A percentile compares a stretch with the other conserved stretches of the same genome.
phyloP scores from a whole-genome alignment of 768 basidiomycete species.

The Pilatotrama ljubarskyi region DNA sequence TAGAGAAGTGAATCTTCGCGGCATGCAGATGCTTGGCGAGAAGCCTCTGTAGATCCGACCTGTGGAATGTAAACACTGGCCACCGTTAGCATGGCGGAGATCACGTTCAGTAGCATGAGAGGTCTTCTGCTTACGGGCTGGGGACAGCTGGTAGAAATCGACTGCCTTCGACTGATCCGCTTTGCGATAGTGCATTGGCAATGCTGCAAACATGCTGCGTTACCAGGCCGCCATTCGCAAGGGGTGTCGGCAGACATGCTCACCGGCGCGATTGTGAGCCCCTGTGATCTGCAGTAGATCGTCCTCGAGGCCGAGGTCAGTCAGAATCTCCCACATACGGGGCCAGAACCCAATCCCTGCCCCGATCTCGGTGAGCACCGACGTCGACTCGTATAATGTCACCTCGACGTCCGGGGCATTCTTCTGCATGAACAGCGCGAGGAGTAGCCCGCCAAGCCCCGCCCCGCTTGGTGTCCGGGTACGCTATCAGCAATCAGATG shows the following conservation, averaged over 20 bases:
- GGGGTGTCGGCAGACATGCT: background rate
- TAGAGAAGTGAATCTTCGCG: constrained; percentile 36
- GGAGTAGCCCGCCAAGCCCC: background rate
- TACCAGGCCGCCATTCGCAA: background rate
- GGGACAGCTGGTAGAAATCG: background rate
- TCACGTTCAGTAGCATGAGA: background rate
- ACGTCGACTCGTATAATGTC: constrained; percentile 45
- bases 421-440: background rate
- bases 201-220: background rate
- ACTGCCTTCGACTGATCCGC: background rate
- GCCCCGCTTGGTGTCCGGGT: background rate
- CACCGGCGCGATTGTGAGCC: constrained; percentile 4
- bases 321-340: constrained; percentile 45
- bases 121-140: background rate
- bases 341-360: constrained; percentile 49
- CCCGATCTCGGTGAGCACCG: constrained; percentile 42
- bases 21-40: constrained; percentile 33
- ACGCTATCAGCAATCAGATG: background rate
- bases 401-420: constrained; percentile 24
- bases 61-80: constrained; percentile 30
- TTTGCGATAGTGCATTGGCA: background rate
- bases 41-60: constrained; percentile 38
- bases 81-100: no score
- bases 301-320: constrained; percentile 40
- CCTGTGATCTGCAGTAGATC: constrained; percentile 31